A percentile compares a stretch with the other conserved stretches of the same genome.
Evolutionary conservation across 768 basidiomycete species (phyloP).

Genomic region (Ramaria sp.): DNA sequence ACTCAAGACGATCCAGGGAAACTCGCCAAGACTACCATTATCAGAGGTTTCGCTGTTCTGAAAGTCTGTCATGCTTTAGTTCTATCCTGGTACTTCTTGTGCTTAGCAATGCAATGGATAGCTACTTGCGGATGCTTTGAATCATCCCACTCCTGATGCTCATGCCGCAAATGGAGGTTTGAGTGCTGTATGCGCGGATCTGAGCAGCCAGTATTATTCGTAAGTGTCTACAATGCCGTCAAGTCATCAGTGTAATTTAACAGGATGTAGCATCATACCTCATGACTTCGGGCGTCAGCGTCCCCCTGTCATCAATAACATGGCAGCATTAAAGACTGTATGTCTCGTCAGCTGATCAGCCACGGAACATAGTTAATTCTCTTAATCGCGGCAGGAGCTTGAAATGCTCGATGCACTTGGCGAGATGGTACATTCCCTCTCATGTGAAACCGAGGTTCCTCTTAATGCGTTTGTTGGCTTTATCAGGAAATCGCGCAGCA

Average conservation of each 20-base stretch:
- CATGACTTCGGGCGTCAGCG: conserved; percentile 46
- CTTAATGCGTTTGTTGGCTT: background rate
- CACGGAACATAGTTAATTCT: background rate
- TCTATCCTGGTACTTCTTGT: background rate
- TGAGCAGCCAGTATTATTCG: conserved; percentile 50
- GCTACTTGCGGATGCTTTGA: conserved; percentile 43
- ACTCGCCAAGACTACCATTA: conserved; percentile 48
- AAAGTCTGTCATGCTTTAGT: conserved; percentile 28
- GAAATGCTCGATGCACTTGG: conserved; percentile 56
- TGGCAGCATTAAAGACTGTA: conserved; percentile 32
- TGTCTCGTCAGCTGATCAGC: background rate
- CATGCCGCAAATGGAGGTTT: conserved; percentile 29
- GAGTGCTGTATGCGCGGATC: conserved; percentile 30
- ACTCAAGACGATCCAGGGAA: conserved; percentile 29
- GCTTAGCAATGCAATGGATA: conserved; percentile 11
- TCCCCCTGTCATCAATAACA: conserved; percentile 33
- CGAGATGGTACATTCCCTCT: conserved; percentile 37
- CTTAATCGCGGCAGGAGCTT: conserved; percentile 31
- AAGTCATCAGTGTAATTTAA: background rate
- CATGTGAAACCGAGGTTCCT: background rate
- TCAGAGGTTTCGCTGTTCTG: conserved; percentile 47
- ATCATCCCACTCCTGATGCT: conserved; percentile 30
- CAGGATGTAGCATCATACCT: conserved; percentile 39
- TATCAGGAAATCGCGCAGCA: conserved; percentile 46
- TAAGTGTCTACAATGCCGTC: conserved; percentile 17